Evolutionary conservation across 2,329 filamentous ascomycete genomes (phyloP).

Genomic region (Fusarium kyushuense): DNA sequence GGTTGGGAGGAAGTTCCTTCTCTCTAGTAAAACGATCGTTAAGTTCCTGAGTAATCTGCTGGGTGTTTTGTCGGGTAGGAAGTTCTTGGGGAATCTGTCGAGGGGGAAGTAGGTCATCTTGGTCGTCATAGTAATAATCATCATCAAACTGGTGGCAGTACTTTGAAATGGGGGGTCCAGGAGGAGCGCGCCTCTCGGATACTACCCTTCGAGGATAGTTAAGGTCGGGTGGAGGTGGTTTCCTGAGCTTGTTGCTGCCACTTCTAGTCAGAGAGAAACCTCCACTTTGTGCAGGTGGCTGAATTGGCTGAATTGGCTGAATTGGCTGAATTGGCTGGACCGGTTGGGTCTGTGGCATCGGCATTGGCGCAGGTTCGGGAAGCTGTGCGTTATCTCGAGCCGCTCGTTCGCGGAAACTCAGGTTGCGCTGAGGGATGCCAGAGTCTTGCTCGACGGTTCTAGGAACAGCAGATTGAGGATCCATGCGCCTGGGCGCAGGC

Average conservation of each 20-base stretch:
- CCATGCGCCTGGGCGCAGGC: conserved; percentile 29
- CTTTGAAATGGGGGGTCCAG: conserved; percentile 20
- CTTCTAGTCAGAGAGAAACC: conserved; percentile 59
- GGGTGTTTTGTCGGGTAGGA: conserved; percentile 27
- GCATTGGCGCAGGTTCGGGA: conserved; percentile 48
- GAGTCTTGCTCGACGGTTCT: conserved; percentile 57
- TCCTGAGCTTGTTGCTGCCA: conserved; percentile 70
- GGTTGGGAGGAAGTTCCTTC: conserved; percentile 52
- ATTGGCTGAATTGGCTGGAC: no score
- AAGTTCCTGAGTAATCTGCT: conserved; percentile 32
- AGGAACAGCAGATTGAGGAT: conserved; percentile 54
- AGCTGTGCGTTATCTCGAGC: conserved; percentile 58
- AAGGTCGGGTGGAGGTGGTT: conserved; percentile 66
- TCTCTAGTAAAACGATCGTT: conserved; percentile 49
- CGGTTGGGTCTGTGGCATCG: no score
- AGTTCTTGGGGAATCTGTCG: conserved; percentile 32
- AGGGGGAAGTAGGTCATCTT: conserved; percentile 28
- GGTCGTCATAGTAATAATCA: conserved; percentile 39
- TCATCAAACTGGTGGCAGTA: conserved; percentile 30
- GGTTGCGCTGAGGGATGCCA: conserved; percentile 63
- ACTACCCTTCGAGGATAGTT: conserved; percentile 60
- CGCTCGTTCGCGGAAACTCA: conserved; percentile 72
- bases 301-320: conserved; percentile 49
- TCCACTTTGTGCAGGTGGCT: conserved; percentile 49
- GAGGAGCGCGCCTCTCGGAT: conserved; percentile 53